Conservation (phyloP, 2,329 filamentous ascomycete genomes). For the Arachnopeziza araneosa region DNA sequence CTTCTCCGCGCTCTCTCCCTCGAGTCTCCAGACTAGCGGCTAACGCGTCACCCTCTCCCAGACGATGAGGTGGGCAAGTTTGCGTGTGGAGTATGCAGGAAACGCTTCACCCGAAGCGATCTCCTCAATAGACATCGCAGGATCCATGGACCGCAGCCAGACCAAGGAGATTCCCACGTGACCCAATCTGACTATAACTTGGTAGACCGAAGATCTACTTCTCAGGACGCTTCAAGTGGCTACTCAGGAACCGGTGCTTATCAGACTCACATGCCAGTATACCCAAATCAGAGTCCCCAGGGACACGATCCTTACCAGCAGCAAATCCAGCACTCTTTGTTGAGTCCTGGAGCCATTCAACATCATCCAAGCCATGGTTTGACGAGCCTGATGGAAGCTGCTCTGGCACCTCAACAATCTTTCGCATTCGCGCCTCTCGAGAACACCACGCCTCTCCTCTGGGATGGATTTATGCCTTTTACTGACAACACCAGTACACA, state of each 20-base stretch:
- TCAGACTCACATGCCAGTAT: background rate
- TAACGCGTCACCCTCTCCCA: constrained; percentile 5
- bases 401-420: constrained; percentile 18
- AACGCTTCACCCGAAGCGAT: constrained; percentile 28
- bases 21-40: background rate
- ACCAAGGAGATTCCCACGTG: constrained; percentile 10
- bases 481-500: constrained; percentile 19
- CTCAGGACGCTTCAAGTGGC: background rate
- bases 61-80: constrained; percentile 28
- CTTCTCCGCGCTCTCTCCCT: background rate
- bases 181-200: constrained; percentile 7
- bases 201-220: background rate
- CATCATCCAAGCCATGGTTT: constrained; percentile 17
- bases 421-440: constrained; percentile 17
- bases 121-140: constrained; percentile 27
- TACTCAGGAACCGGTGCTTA: background rate
- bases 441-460: constrained; percentile 18
- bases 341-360: background rate
- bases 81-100: constrained; percentile 23
- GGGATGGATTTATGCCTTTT: constrained; percentile 27
- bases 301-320: background rate
- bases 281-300: background rate
- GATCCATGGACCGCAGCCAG: constrained; percentile 20
- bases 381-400: constrained; percentile 27
- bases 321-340: background rate